Evolutionary conservation across 176 grass and related monocot genomes (phyloP), one percentile per base, ranked within the genome.

Genomic region (Triticum monococcum): DNA sequence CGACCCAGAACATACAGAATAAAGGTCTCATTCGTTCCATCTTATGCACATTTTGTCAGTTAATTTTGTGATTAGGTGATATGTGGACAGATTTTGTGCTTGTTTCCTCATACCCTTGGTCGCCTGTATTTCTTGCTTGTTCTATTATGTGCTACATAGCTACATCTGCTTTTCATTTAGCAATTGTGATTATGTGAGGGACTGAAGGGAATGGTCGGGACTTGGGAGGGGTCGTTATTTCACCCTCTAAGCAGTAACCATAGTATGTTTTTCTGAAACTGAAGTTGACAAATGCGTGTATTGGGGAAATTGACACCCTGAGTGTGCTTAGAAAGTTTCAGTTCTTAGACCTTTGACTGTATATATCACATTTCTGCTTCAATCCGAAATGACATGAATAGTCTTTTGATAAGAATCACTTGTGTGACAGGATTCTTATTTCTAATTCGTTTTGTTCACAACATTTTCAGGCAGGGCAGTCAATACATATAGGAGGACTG

Each of bases 401-500:
- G 12, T 57, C 8, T 72, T 63, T n/a, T 1, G 37, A 64, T 85
- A 66, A 9, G 38, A 28, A 17, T 35, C 28, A 65, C 0, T 50
- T 30, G 8, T 23, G 20, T 54, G n/a, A 59, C 56, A 57, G 3
- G 56, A 83, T 79, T 72, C 23, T 83, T 90, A 8, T 25, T 7
- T 87, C 9, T 75, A 68, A 38, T 38, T 38, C 48, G 60, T 80
- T 31, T 24, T 80, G 46, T 80, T 60, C 62, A 8, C 37, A 87
- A 52, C 9, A 1, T 65, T 80, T 45, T 68, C 86, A 98, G 93
- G 46, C 73, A 28, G 86, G 90, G 28, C 93, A 94, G 63, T 98
- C 90, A 28, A 90, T 96, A 90, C 97, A 98, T 90, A 80, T 94
- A 7, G 94, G 93, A 48, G 96, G 97, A 33, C 12, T 96, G 68